Evolutionary conservation across 257 asterid species (phyloP).

Genomic region (Solanum piurae): DNA sequence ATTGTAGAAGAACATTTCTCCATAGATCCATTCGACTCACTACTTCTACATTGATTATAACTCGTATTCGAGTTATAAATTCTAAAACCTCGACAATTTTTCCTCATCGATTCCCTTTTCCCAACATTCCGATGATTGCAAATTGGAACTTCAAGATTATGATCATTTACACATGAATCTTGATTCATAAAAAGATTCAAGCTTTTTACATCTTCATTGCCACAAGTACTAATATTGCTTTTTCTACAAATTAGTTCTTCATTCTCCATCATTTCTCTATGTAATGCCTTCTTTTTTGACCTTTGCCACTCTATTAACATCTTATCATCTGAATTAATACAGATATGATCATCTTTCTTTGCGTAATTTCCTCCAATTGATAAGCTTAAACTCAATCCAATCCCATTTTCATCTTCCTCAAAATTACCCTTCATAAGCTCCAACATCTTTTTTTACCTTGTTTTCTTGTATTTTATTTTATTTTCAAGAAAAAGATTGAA

Average conservation of each 20-base stretch:
- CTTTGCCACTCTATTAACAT: conserved; percentile 22
- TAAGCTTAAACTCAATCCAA: conserved; percentile 54
- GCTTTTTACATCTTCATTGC: not conserved
- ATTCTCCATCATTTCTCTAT: conserved; percentile 31
- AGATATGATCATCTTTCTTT: not conserved
- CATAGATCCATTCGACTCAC: not conserved
- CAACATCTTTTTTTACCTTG: not conserved
- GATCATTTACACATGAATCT: not conserved
- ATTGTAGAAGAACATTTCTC: not conserved
- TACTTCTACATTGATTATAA: not conserved
- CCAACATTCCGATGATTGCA: not conserved
- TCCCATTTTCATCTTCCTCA: conserved; percentile 20
- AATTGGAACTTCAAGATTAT: not conserved
- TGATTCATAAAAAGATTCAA: not conserved
- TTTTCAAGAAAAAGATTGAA: not conserved
- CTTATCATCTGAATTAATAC: not conserved
- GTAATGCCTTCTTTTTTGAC: conserved; percentile 15
- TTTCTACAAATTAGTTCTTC: not conserved
- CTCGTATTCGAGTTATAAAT: not conserved
- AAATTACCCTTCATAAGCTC: conserved; percentile 8
- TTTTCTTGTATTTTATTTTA: not conserved
- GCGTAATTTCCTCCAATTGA: conserved; percentile 54
- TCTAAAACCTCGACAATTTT: not conserved
- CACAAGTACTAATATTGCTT: not conserved
- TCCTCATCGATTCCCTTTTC: not conserved